Conservation (phyloP, 2,329 filamentous ascomycete species). For the Epicoccum sorghinum region DNA sequence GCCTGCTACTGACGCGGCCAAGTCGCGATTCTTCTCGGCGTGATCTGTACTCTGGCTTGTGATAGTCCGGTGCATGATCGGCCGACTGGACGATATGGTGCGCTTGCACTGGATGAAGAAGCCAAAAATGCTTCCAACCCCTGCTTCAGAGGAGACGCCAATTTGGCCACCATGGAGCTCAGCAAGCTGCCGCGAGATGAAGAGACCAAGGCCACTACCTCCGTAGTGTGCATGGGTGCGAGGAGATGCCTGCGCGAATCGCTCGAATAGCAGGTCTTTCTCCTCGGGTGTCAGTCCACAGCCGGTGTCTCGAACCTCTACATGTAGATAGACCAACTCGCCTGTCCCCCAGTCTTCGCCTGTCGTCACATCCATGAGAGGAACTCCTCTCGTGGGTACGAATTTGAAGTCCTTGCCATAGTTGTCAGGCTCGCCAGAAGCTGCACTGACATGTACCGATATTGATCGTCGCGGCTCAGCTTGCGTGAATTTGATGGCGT, state of each 20-base stretch:
- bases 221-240: constrained; percentile 45
- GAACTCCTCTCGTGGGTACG: constrained; percentile 29
- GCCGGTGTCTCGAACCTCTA: constrained; percentile 43
- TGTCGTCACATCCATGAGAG: constrained; percentile 22
- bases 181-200: constrained; percentile 45
- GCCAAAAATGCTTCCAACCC: constrained; percentile 41
- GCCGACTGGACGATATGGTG: constrained; percentile 14
- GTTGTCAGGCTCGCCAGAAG: constrained; percentile 39
- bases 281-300: constrained; percentile 40
- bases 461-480: constrained; percentile 43
- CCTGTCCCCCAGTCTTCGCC: constrained; percentile 39
- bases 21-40: constrained; percentile 9
- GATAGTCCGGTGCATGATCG: constrained; percentile 1
- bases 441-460: constrained; percentile 47
- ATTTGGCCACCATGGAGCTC: constrained; percentile 46
- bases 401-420: constrained; percentile 30
- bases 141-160: constrained; percentile 39
- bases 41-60: constrained; percentile 14
- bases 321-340: constrained; percentile 33
- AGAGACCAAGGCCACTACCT: constrained; percentile 45
- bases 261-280: constrained; percentile 40
- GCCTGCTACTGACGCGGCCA: constrained; percentile 15
- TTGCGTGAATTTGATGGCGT: constrained; percentile 56
- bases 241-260: constrained; percentile 43
- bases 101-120: constrained; percentile 42